These are phyloP conservation scores for Termitomyces sp. DNA, from an alignment of 768 basidiomycete genomes.

Conservation along the genomic window DNA sequence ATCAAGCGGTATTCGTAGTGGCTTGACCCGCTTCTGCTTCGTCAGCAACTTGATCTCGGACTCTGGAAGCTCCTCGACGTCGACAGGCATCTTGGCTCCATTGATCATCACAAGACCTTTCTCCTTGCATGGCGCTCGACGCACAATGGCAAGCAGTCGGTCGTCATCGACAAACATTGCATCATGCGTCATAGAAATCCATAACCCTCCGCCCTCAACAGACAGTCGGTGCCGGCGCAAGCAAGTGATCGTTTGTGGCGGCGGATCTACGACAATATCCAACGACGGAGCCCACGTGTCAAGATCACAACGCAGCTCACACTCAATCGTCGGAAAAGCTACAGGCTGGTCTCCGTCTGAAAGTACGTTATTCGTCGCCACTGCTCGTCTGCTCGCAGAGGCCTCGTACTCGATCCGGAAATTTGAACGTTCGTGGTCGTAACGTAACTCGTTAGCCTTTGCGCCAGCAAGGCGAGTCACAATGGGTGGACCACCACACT, in stretches of 20 bases:
- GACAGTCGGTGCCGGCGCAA: conserved; percentile 86
- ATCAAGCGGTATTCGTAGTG: conserved; percentile 83
- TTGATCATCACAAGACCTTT: conserved; percentile 86
- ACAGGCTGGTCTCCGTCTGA: conserved; percentile 23
- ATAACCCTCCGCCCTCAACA: conserved; percentile 83
- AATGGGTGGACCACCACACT: conserved; percentile 91
- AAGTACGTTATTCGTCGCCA: conserved; percentile 8
- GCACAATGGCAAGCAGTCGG: conserved; percentile 66
- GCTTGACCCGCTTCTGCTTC: conserved; percentile 84
- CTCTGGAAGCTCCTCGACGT: conserved; percentile 85
- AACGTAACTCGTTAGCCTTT: conserved; percentile 64
- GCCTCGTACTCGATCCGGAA: conserved; percentile 85
- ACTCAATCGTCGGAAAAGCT: conserved; percentile 60
- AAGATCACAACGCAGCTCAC: conserved; percentile 87
- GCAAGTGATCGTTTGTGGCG: conserved; percentile 77
- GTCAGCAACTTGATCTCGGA: conserved; percentile 77
- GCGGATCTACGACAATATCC: conserved; percentile 90
- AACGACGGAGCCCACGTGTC: conserved; percentile 83
- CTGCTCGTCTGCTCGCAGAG: conserved; percentile 41
- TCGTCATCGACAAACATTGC: conserved; percentile 74
- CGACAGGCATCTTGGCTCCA: conserved; percentile 77
- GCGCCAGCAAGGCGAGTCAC: conserved; percentile 80
- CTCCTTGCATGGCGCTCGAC: conserved; percentile 71
- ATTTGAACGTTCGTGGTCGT: conserved; percentile 80
- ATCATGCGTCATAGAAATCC: conserved; percentile 90